These are phyloP conservation scores for Thelonectria olida DNA, from an alignment of 2,329 filamentous ascomycete species.

Conservation along the genomic window DNA sequence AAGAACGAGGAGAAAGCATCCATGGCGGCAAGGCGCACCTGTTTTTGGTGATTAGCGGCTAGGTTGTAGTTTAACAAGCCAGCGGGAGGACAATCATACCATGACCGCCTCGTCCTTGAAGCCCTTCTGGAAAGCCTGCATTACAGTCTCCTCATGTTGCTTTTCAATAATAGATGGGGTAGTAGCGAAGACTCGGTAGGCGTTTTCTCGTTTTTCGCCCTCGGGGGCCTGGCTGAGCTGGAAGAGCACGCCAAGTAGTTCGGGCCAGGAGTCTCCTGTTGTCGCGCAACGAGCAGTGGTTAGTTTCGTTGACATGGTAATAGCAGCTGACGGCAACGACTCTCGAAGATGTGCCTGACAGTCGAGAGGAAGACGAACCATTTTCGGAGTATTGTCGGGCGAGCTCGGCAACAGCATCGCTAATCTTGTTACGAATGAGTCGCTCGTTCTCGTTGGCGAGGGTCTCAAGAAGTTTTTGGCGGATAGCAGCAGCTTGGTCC, in stretches of 20 bases:
- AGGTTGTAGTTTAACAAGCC: constrained; percentile 7
- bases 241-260: constrained; percentile 87
- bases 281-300: constrained; percentile 12
- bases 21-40: constrained; percentile 94
- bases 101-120: constrained; percentile 89
- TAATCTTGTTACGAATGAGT: constrained; percentile 90
- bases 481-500: constrained; percentile 80
- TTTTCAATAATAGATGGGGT: constrained; percentile 96
- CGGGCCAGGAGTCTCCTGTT: constrained; percentile 85
- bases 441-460: constrained; percentile 77
- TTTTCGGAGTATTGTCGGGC: constrained; percentile 95
- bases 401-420: constrained; percentile 95
- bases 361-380: constrained; percentile 63
- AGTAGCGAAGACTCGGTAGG: constrained; percentile 94
- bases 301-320: constrained; percentile 29
- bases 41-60: constrained; percentile 25
- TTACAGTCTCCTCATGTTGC: constrained; percentile 91
- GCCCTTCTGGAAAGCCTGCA: constrained; percentile 87
- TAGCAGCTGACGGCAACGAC: not conserved
- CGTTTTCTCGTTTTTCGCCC: constrained; percentile 85
- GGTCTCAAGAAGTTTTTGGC: constrained; percentile 82
- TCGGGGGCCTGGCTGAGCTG: constrained; percentile 89
- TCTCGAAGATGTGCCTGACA: not conserved
- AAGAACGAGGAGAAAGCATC: constrained; percentile 98
- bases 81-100: constrained; percentile 56